Base-by-base conservation (phyloP, 768 basidiomycete species). In the Panus rudis region DNA sequence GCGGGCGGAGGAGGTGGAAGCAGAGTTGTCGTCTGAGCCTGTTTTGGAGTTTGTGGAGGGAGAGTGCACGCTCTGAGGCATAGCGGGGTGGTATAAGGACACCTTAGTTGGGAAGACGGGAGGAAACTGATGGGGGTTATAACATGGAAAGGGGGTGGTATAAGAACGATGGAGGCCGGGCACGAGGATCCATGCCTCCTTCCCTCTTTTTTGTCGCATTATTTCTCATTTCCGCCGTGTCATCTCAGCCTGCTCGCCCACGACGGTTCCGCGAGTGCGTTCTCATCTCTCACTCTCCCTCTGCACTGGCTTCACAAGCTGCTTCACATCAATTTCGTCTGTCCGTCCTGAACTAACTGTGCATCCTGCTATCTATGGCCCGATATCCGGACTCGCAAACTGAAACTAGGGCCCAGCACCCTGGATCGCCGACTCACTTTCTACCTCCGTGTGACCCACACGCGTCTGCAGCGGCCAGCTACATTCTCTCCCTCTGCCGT, bases 141-240 rank as follows among this genome's bases (percentile, higher is more conserved):
- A n/a, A 27, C 5, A 19, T 12, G 20, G 2, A 49, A 45, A 37
- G 33, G 34, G 34, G 48, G 41, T 43, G 46, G 50, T 44, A 48
- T 47, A 45, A 48, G 48, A 43, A 50, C 47, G 45, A 45, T 46
- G 45, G 52, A 49, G 51, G 47, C 49, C 51, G 73, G 75, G 62
- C 78, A 83, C 78, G 80, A 81, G 80, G 79, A 74, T 66, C 28
- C 4, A 5, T 43, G 32, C 31, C 17, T 34, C 38, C n/a, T n/a
- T n/a, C n/a, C n/a, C n/a, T n/a, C n/a, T n/a, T n/a, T n/a, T n/a
- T n/a, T n/a, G n/a, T n/a, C n/a, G n/a, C n/a, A n/a, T n/a, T n/a
- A n/a, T n/a, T n/a, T 37, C 20, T 21, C 8, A 10, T 19, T 21
- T 14, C 35, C 13, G 19, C 20, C 35, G 35, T 8, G 13, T 21